Conservation (phyloP, 2,329 filamentous ascomycete species). For the Trichoderma sp. region DNA sequence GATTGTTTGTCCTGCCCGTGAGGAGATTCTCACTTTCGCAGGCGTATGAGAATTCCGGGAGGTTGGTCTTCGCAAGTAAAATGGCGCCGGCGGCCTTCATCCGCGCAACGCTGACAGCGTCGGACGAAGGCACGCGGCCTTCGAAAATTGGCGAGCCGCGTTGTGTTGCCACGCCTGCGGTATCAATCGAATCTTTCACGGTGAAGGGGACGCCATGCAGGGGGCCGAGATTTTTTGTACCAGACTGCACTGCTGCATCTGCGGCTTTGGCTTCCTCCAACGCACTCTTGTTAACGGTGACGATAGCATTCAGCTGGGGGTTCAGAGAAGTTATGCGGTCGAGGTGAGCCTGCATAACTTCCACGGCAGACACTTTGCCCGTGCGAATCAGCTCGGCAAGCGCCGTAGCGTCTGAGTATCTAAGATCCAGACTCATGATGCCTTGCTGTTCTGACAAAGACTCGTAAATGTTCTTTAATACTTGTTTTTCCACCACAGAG, state of each 20-base stretch:
- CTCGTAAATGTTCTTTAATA: no score
- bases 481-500: no score
- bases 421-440: background rate
- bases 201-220: background rate
- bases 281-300: background rate
- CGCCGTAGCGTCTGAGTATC: background rate
- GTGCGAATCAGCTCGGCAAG: slow-evolving; percentile 1
- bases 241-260: no score
- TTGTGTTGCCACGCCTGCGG: background rate
- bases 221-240: background rate
- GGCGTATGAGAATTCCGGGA: no score
- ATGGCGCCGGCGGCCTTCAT: background rate
- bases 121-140: background rate
- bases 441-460: background rate
- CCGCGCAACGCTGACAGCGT: background rate
- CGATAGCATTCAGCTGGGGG: background rate
- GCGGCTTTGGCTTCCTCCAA: no score
- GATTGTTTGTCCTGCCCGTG: background rate
- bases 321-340: background rate
- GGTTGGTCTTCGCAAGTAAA: background rate
- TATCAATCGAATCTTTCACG: background rate
- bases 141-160: background rate
- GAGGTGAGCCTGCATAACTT: slow-evolving; percentile 2
- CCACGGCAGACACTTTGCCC: background rate
- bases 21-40: background rate